Percentiles rank a stretch among this genome's conserved stretches.
Evolutionary conservation across 208 protist genomes (phyloP).

Genomic region (Entamoeba dispar): DNA sequence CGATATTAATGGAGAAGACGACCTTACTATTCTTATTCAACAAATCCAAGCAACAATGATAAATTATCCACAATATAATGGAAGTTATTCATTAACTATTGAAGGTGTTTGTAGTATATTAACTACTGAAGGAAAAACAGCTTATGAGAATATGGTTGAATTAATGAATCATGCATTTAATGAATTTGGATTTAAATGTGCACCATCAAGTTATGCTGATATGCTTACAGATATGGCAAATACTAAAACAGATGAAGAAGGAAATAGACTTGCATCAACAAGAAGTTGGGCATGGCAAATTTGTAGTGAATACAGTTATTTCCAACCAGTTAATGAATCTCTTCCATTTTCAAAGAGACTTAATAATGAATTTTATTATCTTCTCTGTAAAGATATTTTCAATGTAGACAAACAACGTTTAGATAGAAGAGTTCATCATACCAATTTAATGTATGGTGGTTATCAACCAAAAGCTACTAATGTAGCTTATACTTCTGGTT

Average conservation of each 20-base stretch:
- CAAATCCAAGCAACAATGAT: neutral
- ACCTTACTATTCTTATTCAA: neutral
- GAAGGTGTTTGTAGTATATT: neutral
- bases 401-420: neutral
- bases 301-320: neutral
- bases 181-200: neutral
- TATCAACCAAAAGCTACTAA: neutral
- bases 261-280: neutral
- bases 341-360: neutral
- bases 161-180: neutral
- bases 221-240: neutral
- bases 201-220: neutral
- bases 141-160: neutral
- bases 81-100: neutral
- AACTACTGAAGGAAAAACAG: neutral
- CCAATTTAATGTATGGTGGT: neutral
- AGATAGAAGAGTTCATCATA: neutral
- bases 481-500: neutral
- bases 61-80: neutral
- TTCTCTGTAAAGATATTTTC: neutral
- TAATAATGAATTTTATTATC: neutral
- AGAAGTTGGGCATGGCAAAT: neutral
- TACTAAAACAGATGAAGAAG: neutral
- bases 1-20: neutral
- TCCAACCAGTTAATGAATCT: neutral